Conservation (phyloP, 129 eudicot species). For the Chrysanthemum lavandulifolium region DNA sequence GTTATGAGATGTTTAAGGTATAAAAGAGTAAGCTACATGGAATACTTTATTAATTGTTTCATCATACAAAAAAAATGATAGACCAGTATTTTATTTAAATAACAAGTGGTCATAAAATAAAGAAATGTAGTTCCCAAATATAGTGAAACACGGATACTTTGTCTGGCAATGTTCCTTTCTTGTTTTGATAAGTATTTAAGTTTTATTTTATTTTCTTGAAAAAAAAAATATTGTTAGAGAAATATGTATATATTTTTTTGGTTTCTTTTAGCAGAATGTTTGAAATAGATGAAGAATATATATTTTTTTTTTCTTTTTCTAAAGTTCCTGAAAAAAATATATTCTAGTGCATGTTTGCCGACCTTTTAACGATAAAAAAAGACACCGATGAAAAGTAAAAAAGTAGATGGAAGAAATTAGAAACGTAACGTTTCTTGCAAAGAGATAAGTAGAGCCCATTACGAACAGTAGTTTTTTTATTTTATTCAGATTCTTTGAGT, state of each 20-base stretch:
- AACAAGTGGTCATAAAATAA: background rate
- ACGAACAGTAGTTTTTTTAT: background rate
- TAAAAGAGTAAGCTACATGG: no score
- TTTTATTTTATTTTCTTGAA: background rate
- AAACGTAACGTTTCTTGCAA: slow-evolving; percentile 24
- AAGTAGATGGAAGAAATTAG: slow-evolving; percentile 12
- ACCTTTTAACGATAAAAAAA: background rate
- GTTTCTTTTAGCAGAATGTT: no score
- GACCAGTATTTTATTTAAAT: background rate
- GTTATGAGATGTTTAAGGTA: no score
- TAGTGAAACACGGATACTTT: background rate
- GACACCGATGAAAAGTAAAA: background rate
- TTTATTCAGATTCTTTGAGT: background rate
- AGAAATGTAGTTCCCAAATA: background rate
- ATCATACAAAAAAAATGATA: background rate
- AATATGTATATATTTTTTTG: background rate
- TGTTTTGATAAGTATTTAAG: background rate
- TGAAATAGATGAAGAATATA: no score
- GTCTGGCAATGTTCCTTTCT: background rate
- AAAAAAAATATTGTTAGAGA: background rate
- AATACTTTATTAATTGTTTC: no score
- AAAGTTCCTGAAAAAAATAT: background rate
- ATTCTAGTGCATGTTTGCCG: background rate
- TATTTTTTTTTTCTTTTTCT: background rate
- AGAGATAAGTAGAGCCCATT: background rate